These are phyloP conservation scores for Trichoderma virens DNA, from an alignment of 495 filamentous ascomycete species.

Conservation along the genomic window DNA sequence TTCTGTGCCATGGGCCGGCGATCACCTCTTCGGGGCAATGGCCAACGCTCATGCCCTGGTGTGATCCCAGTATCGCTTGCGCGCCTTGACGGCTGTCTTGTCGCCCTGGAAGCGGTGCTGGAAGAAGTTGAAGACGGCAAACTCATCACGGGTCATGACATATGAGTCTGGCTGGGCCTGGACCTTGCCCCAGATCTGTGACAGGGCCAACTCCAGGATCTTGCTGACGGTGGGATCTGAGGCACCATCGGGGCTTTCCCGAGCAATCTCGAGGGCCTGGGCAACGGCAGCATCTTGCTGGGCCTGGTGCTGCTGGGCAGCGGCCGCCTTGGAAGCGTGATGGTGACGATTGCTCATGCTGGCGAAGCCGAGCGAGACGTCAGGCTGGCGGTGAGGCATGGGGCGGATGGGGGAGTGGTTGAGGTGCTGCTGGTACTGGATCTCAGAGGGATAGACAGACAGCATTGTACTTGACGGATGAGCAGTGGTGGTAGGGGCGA, in stretches of 20 bases:
- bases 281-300: constrained; percentile 29
- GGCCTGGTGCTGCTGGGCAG: constrained; percentile 1
- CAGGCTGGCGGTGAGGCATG: constrained; percentile 10
- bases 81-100: constrained; percentile 33
- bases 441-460: not conserved
- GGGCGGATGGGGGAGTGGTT: constrained; percentile 1
- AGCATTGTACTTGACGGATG: constrained; percentile 3
- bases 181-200: constrained; percentile 55
- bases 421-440: constrained; percentile 8
- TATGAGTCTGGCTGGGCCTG: constrained; percentile 51
- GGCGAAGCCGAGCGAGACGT: not conserved
- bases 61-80: constrained; percentile 44
- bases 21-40: not conserved
- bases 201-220: constrained; percentile 50
- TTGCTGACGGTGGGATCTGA: constrained; percentile 42
- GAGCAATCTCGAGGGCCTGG: constrained; percentile 58
- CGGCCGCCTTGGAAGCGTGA: not conserved
- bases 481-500: not conserved
- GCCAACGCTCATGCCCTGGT: not conserved
- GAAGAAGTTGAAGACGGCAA: constrained; percentile 73
- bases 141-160: constrained; percentile 61
- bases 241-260: constrained; percentile 52
- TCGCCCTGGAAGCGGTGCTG: constrained; percentile 47
- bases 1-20: not conserved
- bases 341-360: not conserved